Base-by-base conservation (phyloP, 2,329 filamentous ascomycete genomes). In the Atkinsonella hypoxylon region DNA sequence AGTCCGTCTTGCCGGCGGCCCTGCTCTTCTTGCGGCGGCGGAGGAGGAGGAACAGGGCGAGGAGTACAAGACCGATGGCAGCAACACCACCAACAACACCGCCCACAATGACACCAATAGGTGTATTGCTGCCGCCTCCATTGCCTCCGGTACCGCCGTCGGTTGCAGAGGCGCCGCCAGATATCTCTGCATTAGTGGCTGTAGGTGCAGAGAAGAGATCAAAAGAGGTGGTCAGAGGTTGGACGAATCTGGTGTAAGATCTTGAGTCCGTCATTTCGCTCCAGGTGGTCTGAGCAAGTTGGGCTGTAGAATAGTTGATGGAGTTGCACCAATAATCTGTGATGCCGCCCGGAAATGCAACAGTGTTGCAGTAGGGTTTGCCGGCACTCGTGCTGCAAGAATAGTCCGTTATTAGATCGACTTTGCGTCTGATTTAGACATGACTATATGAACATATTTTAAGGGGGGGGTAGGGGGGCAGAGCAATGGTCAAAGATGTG, bases 311-410 rank as follows among this genome's bases (percentile, higher is more conserved):
- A 42, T 64, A 58, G 46, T 55, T 58, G 20, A 61, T 49, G 10
- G 61, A 59, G 51, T 64, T 64, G 59, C 74, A 77, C 59, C 66
- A 73, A 55, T 67, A 76, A 55, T 75, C 73, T 22, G 60, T 60
- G 45, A 75, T 63, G 15, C 66, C 64, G 17, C 62, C 63, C 3
- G 63, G 58, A 56, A 73, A 74, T 1, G 64, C 65, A 30, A 73
- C 61, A 3, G 72, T 76, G 51, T 70, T 71, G 62, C 74, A 77
- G 55, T 63, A 75, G 0, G 67, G 68, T 2, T 55, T 54, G 2
- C 46, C 53, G 0, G 57, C 53, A 12, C 61, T 60, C 26, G 71
- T 70, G 54, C 71, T 75, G 58, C 36, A 1, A 4, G 13, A 52
- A 45, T 40, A 8, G 11, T n/a, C 17, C 7, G 22, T 41, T 40